Conservation (phyloP, 768 basidiomycete species). For the Suillus variegatus region DNA sequence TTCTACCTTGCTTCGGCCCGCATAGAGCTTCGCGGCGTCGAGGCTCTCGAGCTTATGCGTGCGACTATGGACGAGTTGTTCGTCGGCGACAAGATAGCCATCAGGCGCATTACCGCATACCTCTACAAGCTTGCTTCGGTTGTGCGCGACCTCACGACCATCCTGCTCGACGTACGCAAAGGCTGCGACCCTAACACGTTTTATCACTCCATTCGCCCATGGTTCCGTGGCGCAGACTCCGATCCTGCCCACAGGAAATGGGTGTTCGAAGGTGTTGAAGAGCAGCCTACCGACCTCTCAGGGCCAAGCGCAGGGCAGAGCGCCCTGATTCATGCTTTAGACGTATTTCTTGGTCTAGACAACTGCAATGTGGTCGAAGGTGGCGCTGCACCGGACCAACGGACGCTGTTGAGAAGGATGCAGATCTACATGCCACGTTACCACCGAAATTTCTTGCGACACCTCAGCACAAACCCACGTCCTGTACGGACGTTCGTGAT, state of each 20-base stretch:
- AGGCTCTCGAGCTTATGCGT: constrained; percentile 85
- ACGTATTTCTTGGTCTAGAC: constrained; percentile 72
- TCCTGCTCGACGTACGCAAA: constrained; percentile 65
- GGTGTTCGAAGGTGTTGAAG: constrained; percentile 62
- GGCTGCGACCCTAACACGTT: constrained; percentile 75
- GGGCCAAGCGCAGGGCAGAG: constrained; percentile 87
- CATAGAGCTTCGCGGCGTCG: constrained; percentile 84
- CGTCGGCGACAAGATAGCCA: constrained; percentile 66
- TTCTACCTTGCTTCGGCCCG: constrained; percentile 88
- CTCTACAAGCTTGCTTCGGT: constrained; percentile 62
- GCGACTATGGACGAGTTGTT: constrained; percentile 86
- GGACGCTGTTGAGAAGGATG: constrained; percentile 69
- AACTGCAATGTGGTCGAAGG: constrained; percentile 32
- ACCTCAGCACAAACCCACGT: constrained; percentile 60
- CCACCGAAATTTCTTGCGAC: constrained; percentile 75
- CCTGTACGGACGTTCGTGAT: constrained; percentile 59
- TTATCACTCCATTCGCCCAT: constrained; percentile 73
- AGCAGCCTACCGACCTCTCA: constrained; percentile 56
- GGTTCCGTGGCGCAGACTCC: constrained; percentile 76
- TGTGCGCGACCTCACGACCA: constrained; percentile 59
- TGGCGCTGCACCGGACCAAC: constrained; percentile 15
- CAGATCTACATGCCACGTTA: constrained; percentile 81
- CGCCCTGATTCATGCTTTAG: constrained; percentile 71
- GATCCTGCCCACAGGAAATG: constrained; percentile 45
- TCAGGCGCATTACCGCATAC: constrained; percentile 63